phyloP scores from a whole-genome alignment of 768 basidiomycete genomes.

The Leccinum variicolor region DNA sequence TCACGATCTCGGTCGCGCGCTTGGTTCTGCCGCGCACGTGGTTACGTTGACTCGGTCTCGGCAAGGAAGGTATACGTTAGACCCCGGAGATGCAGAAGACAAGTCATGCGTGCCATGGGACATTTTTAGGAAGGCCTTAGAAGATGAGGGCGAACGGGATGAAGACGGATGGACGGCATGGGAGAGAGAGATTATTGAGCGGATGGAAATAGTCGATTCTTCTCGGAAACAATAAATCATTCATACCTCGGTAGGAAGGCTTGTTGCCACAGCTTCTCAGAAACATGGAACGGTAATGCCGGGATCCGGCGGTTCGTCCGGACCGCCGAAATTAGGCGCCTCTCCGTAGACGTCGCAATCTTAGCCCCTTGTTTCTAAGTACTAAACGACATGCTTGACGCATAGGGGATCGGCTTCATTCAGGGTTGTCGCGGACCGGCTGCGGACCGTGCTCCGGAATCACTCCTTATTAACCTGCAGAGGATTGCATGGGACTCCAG shows the following conservation, averaged over 20 bases:
- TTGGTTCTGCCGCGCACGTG: slow-evolving; percentile 91
- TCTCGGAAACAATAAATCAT: slow-evolving; percentile 11
- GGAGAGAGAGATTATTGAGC: slow-evolving; percentile 77
- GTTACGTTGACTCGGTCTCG: slow-evolving; percentile 86
- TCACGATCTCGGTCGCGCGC: slow-evolving; percentile 82
- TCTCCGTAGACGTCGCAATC: not conserved
- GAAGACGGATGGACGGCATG: slow-evolving; percentile 71
- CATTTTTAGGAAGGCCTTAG: slow-evolving; percentile 60
- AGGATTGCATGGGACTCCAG: not conserved
- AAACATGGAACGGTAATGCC: not conserved
- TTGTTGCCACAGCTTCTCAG: not conserved
- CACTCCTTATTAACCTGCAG: slow-evolving; percentile 4
- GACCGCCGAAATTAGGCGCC: not conserved
- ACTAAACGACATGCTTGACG: not conserved
- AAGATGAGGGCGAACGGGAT: slow-evolving; percentile 50
- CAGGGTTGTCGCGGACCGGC: slow-evolving; percentile 5
- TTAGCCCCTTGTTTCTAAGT: not conserved
- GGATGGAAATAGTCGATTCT: slow-evolving; percentile 54
- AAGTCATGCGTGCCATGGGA: slow-evolving; percentile 70
- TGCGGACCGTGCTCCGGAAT: slow-evolving; percentile 9
- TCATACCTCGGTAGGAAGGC: not conserved
- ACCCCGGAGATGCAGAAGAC: slow-evolving; percentile 49
- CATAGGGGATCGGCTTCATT: not conserved
- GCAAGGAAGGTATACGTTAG: slow-evolving; percentile 76
- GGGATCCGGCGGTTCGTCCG: not conserved